Conservation (phyloP, 2,329 filamentous ascomycete species). For the Graphilbum ipis-grandicollis region DNA sequence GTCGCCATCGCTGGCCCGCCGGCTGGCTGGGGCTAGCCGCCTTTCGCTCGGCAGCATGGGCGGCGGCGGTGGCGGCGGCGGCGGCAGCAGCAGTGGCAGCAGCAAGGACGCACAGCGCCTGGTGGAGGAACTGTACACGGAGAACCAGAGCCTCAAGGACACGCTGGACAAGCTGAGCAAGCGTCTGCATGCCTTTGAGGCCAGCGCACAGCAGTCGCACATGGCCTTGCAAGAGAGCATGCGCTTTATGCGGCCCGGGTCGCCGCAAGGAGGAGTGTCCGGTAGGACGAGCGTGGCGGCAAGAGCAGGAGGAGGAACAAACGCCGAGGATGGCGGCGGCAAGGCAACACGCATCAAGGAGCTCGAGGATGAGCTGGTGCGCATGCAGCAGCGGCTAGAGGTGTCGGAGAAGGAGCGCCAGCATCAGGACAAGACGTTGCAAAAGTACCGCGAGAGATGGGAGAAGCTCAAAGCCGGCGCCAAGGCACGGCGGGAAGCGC, state of each 20-base stretch:
- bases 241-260: constrained; percentile 40
- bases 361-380: constrained; percentile 47
- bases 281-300: no score
- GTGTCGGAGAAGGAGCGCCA: constrained; percentile 45
- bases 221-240: constrained; percentile 75
- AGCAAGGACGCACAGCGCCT: constrained; percentile 42
- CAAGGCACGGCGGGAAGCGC: constrained; percentile 33
- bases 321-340: constrained; percentile 6
- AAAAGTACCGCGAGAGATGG: constrained; percentile 43
- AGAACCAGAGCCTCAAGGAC: constrained; percentile 74
- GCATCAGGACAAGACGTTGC: constrained; percentile 36
- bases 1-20: no score
- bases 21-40: constrained; percentile 14
- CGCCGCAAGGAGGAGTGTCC: no score
- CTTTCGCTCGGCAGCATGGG: no score
- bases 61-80: background rate
- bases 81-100: constrained; percentile 10
- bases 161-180: constrained; percentile 75
- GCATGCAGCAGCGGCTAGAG: constrained; percentile 42
- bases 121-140: constrained; percentile 72
- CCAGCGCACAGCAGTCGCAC: constrained; percentile 74
- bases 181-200: constrained; percentile 83
- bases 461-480: constrained; percentile 43
- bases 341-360: constrained; percentile 35
- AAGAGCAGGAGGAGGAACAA: constrained; percentile 10